Evolutionary conservation across 768 basidiomycete species (phyloP).

Genomic region (Amanita fuliginea): DNA sequence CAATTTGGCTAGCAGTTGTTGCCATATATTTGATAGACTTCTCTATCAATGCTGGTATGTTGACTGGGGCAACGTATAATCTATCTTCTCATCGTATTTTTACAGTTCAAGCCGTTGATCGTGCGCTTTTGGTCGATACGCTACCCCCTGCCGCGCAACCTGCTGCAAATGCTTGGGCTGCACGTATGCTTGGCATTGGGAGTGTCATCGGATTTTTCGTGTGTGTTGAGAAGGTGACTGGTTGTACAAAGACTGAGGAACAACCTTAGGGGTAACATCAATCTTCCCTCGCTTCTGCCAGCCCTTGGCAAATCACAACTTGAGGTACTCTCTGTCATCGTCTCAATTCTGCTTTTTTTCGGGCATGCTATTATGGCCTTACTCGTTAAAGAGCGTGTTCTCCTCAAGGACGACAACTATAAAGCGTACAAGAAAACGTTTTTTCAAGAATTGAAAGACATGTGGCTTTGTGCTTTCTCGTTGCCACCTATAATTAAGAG

Average conservation of each 20-base stretch:
- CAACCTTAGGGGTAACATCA: slow-evolving; percentile 60
- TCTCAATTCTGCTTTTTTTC: slow-evolving; percentile 50
- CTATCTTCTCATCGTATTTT: slow-evolving; percentile 2
- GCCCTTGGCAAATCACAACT: slow-evolving; percentile 74
- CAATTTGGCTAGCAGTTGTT: slow-evolving; percentile 66
- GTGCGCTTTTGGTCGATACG: slow-evolving; percentile 83
- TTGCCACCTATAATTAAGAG: slow-evolving; percentile 69
- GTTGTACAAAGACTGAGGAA: background rate
- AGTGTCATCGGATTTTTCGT: slow-evolving; percentile 82
- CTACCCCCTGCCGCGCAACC: slow-evolving; percentile 68
- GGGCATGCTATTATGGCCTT: slow-evolving; percentile 55
- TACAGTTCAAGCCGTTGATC: slow-evolving; percentile 79
- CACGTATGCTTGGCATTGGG: slow-evolving; percentile 82
- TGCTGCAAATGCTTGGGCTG: slow-evolving; percentile 90
- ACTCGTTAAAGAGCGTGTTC: slow-evolving; percentile 63
- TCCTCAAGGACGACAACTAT: slow-evolving; percentile 27
- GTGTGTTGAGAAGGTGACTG: slow-evolving; percentile 31
- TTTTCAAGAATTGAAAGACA: slow-evolving; percentile 39
- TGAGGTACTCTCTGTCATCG: slow-evolving; percentile 70
- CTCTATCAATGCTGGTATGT: slow-evolving; percentile 37
- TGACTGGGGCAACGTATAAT: background rate
- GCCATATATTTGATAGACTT: slow-evolving; percentile 46
- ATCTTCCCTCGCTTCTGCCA: slow-evolving; percentile 59
- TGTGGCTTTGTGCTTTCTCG: slow-evolving; percentile 61
- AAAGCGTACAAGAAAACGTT: slow-evolving; percentile 22